These are phyloP conservation scores for Daldinia sp. DNA, from an alignment of 2,329 filamentous ascomycete genomes.

Conservation along the genomic window DNA sequence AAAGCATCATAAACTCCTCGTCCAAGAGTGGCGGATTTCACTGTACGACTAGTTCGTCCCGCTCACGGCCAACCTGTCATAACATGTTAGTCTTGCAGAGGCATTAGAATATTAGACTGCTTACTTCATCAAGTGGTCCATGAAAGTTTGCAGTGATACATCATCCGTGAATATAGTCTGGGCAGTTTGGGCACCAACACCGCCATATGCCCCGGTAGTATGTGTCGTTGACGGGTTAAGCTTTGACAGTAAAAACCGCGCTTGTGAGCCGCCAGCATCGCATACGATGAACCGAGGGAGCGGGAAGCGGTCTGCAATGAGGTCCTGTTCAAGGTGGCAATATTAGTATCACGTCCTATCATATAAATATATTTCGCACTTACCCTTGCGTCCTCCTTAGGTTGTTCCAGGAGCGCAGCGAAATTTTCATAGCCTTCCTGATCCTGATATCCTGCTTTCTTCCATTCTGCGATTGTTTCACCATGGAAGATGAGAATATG, in stretches of 20 bases:
- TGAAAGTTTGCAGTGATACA: slow-evolving; percentile 97
- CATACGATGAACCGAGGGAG: slow-evolving; percentile 98
- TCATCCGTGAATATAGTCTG: slow-evolving; percentile 99
- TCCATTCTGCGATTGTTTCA: slow-evolving; percentile 97
- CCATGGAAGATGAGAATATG: slow-evolving; percentile 99
- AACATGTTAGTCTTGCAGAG: slow-evolving; percentile 7
- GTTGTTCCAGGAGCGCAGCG: slow-evolving; percentile 84
- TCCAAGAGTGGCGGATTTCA: slow-evolving; percentile 1
- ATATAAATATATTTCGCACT: slow-evolving; percentile 52
- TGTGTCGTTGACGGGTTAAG: slow-evolving; percentile 98
- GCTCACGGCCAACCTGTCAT: slow-evolving; percentile 68
- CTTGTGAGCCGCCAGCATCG: slow-evolving; percentile 97
- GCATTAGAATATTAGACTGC: slow-evolving; percentile 51
- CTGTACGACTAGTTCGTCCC: slow-evolving; percentile 66
- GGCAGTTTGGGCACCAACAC: slow-evolving; percentile 84
- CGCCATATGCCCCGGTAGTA: slow-evolving; percentile 91
- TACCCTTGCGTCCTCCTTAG: slow-evolving; percentile 96
- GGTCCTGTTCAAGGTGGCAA: slow-evolving; percentile 70
- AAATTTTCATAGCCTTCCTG: slow-evolving; percentile 99
- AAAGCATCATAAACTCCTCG: slow-evolving; percentile 9
- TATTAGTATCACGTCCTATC: slow-evolving; percentile 38
- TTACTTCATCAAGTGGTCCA: slow-evolving; percentile 99
- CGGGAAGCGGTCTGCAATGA: slow-evolving; percentile 98
- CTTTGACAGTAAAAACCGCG: slow-evolving; percentile 95
- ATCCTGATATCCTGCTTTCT: slow-evolving; percentile 96